Base-by-base conservation (phyloP, 2,329 filamentous ascomycete species). In the Talaromyces albobiverticillius region DNA sequence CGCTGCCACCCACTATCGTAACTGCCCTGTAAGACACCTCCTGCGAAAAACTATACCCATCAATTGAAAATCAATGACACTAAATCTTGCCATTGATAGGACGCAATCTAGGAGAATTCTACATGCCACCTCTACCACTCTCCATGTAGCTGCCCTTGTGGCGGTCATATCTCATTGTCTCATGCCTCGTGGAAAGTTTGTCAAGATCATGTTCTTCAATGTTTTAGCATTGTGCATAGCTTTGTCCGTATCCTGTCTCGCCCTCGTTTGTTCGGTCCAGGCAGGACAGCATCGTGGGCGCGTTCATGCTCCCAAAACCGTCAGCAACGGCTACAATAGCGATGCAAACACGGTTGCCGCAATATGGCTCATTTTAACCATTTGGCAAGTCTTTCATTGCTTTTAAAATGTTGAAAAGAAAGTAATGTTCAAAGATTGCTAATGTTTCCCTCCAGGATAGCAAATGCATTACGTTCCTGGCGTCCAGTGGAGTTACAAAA, bases 121-220 rank as follows among this genome's bases (percentile, higher is more conserved):
- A 16, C 61, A 66, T 49, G 57, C 69, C 46, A 68, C 69, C 13
- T 54, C 64, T 13, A 68, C 69, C 9, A 64, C 71, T 14, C 80
- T 81, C 20, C 83, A 89, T 65, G 74, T 90, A 1, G 73, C 87
- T 2, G 80, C 84, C 41, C 82, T 90, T 59, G 79, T 88, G 56
- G 79, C 80, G 1, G 79, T 90, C 25, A 66, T 90, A 1, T 79
- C 81, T 0, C 73, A 89, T 55, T 76, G 80, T 14, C 79, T 89
- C 53, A 78, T 88, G 68, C 87, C 87, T 0, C 76, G 87, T 47
- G 85, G 26, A 11, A 46, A 46, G 22, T 46, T 36, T 23, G 16
- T 46, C 45, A 46, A 46, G 45, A 31, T 46, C 29, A 46, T 46
- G 45, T 10, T 34, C 16, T 32, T 34, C 26, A 36, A 46, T 46